Base-by-base conservation (phyloP, 805 yeast species). In the Diddensiella santjacobensis region DNA sequence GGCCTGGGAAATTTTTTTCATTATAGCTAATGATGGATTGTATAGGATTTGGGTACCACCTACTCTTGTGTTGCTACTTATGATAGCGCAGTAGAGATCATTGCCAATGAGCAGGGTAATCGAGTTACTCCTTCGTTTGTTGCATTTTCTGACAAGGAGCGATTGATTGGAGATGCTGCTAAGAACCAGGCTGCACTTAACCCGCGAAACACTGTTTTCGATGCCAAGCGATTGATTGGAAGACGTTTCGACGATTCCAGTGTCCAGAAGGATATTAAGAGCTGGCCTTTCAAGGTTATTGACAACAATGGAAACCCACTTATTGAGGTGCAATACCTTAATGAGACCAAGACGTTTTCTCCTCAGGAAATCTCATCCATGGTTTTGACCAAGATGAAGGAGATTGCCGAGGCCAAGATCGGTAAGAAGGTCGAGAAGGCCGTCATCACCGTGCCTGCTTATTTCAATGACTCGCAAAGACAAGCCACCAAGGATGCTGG, bases 51-150 rank as follows among this genome's bases (percentile, higher is more conserved):
- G 75, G 95, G 95, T 81, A 87, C 95, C 65, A 88, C 96, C 51
- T 88, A 88, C 77, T 88, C 96, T 45, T 89, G 96, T 81, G 96
- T 89, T 55, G 96, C 96, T 62, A 95, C 88, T 67, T 88, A 88
- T 77, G 77, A 88, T 63, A 86, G 86, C 66, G 95, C 91, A 60
- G 97, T 90, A 46, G 97, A 90, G 73, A 90, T 89, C 71, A 86
- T 89, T 67, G 96, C 97, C 64, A 89, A 89, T 70, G 97, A 90
- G 71, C 97, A 89, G 78, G 97, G 97, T 82, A 89, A 89, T 81
- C 87, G 97, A 79, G 89, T 90, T 52, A 90, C 97, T 49, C 96
- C 97, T 50, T 90, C 96, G 26, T 90, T 84, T 68, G 97, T 90
- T 49, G 96, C 96, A 38, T 89, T 89, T 77, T 87, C 96, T 47